Evolutionary conservation across 2,329 filamentous ascomycete genomes (phyloP), one percentile per base, ranked within the genome.

Genomic region (Talaromyces albobiverticillius): DNA sequence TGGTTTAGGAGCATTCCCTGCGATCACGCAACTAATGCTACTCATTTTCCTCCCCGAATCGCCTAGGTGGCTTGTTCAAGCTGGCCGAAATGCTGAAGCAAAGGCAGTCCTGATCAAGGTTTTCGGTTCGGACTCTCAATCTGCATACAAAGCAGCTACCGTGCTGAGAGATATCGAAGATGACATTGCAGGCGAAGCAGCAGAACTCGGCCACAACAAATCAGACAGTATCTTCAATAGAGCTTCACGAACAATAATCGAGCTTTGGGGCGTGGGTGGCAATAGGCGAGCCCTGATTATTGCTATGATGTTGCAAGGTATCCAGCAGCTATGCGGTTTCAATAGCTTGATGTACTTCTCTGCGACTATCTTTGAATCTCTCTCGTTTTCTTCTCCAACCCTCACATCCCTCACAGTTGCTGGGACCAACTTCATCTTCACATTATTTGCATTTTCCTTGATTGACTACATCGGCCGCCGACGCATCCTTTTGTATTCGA

Each of bases 291-390:
- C 93, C 0, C 71, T 96, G 66, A 82, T 82, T 0, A 94, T 96
- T 66, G 90, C 92, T 1, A 95, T 91, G 71, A 81, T 94, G 59
- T 78, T 96, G 2, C 92, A 96, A 66, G 90, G 85, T 0, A 76
- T 95, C 6, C 93, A 96, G 71, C 93, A 97, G 69, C 79, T 95
- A 1, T 94, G 89, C 64, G 91, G 89, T 1, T 94, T 94, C 71
- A 95, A 96, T 73, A 91, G 88, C 10, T 78, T 96, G 26, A 95
- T 95, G 90, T 95, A 95, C 71, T 95, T 90, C 67, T 90, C 88
- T 0, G 88, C 88, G 3, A 91, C 88, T 7, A 90, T 93, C 26
- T 93, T 93, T 66, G 81, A 82, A 2, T 79, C 90, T 29, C 80
- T 95, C 1, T 87, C 87, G 1, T 95, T 95, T 67, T 79, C 81